Base-by-base conservation (phyloP, 1,284 basidiomycete genomes). In the Ustilago hordei region DNA sequence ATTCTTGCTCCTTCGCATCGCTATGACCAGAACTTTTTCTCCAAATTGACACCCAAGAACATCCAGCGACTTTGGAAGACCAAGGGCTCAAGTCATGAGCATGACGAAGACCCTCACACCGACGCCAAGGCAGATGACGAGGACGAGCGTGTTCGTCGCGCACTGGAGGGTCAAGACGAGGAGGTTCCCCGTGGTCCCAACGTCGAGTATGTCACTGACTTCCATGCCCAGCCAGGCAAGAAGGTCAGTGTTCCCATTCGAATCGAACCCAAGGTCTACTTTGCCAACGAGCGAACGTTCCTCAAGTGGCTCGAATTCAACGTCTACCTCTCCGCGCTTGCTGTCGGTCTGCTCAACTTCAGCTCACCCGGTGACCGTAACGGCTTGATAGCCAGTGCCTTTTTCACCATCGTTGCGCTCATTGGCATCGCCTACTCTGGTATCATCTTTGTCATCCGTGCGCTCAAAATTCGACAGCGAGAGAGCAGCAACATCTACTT, bases 241-340 rank as follows among this genome's bases (percentile, higher is more conserved):
- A 90, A 91, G 76, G 95, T 99, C 68, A 91, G 94, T 1, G 90
- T 99, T 1, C 95, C 96, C 39, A 92, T 99, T 38, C 91, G 96
- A 59, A 90, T 99, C 64, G 96, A 99, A 87, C 96, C 96, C 41
- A 99, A 99, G 88, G 95, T 97, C 8, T 97, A 97, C 85, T 99
- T 98, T 86, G 96, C 96, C 3, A 93, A 93, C 54, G 96, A 98
- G 87, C 89, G 95, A 67, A 95, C 94, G n/a, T 79, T 80, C 57
- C 60, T 80, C 73, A 83, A 87, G 70, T 99, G 96, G 96, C 89
- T 97, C 55, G 92, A 95, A 85, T 95, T 94, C 81, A 91, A 93
- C 1, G 93, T 98, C 69, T 79, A 85, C 62, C 69, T 86, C 34
- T 81, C 80, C 4, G 83, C 85, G 13, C 79, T 86, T 12, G 87